Conservation (phyloP, 176 grass and related monocot species). For the Phyllostachys edulis region DNA sequence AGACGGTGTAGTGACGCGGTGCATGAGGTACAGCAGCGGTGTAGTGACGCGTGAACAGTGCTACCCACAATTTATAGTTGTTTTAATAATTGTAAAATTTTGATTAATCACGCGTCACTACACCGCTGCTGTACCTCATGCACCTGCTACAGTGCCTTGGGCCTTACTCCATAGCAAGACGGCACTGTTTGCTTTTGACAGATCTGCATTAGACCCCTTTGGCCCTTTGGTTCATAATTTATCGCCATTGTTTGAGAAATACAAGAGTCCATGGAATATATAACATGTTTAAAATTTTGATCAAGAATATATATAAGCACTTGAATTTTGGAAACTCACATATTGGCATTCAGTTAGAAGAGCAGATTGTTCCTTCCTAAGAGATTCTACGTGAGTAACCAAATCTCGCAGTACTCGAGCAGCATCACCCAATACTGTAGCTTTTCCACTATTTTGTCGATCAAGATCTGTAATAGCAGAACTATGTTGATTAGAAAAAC, state of each 20-base stretch:
- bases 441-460: slow-evolving; percentile 67
- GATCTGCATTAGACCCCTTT: not conserved
- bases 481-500: slow-evolving; percentile 28
- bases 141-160: no score
- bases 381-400: slow-evolving; percentile 59
- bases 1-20: no score
- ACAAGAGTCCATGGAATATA: not conserved
- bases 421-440: slow-evolving; percentile 64
- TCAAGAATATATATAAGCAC: not conserved
- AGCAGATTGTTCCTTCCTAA: slow-evolving; percentile 62
- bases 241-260: not conserved
- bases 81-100: no score
- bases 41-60: no score
- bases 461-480: slow-evolving; percentile 61
- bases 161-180: no score
- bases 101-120: no score
- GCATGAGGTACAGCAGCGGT: no score
- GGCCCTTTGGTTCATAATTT: not conserved
- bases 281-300: not conserved
- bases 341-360: slow-evolving; percentile 59
- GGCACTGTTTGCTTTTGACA: not conserved
- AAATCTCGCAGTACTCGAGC: slow-evolving; percentile 59
- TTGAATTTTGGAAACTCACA: slow-evolving; percentile 51
- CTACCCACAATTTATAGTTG: no score
- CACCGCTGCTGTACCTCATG: no score